Base-by-base conservation (phyloP, 805 yeast genomes). In the Torulaspora maleeae region DNA sequence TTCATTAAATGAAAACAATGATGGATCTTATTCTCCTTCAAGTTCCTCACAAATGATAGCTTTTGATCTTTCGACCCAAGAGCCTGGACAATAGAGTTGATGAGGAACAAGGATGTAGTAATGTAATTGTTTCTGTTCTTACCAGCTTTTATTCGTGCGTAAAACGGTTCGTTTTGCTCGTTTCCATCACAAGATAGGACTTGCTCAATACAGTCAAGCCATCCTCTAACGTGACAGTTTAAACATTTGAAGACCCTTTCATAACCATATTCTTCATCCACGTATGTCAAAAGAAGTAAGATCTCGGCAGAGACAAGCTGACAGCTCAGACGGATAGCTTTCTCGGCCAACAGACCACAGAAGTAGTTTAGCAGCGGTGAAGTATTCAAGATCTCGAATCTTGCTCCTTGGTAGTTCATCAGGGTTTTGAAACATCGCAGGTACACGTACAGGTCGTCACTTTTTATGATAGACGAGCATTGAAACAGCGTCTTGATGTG, bases 81-180 rank as follows among this genome's bases (percentile, higher is more conserved):
- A 48, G 58, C 79, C 52, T 70, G 75, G 11, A 79, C 72, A 15
- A 90, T 71, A 1, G 88, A 79, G 54, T 82, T 80, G 27, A 88
- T 70, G 34, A 91, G 71, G 32, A 86, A 75, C 71, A 88, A 70
- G 0, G 95, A 80, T 2, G 86, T 73, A 40, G 83, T 66, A 12
- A 84, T 75, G 62, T 86, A 90, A 45, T 89, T 95, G 48, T 76
- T 67, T 20, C 87, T 48, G 30, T 47, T 15, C 41, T 52, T 51
- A n/a, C 56, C 56, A 5, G 56, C 45, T 34, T 51, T 53, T 13
- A 55, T 45, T 16, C 47, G 40, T 25, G 39, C 45, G 4, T 47
- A 38, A 16, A 44, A 44, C 1, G 40, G 34, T 10, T 38, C 41
- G 11, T 34, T 33, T 4, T 22, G 13, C 16, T 33, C 30, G 16